Evolutionary conservation across 345 rosid species (phyloP).

Genomic region (Sonneratia alba): DNA sequence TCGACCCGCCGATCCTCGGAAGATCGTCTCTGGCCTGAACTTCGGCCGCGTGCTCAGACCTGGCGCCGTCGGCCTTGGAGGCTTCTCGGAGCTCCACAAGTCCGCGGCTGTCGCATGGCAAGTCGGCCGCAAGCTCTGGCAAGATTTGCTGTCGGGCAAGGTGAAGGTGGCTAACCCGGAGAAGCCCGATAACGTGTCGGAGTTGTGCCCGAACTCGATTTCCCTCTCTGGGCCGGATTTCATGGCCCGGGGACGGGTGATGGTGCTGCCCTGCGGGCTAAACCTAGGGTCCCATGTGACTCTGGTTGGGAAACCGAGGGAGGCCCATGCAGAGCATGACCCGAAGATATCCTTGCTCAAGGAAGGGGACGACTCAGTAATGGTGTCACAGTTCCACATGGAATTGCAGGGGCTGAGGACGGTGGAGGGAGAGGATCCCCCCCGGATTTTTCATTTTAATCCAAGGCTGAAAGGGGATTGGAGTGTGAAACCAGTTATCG

Average conservation of each 20-base stretch:
- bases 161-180: conserved; percentile 3
- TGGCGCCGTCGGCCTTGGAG: conserved; percentile 43
- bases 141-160: conserved; percentile 45
- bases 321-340: conserved; percentile 46
- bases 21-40: conserved; percentile 42
- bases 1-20: conserved; percentile 11
- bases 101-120: conserved; percentile 67
- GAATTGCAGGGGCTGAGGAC: conserved; percentile 80
- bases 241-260: conserved; percentile 28
- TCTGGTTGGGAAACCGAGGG: conserved; percentile 74
- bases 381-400: conserved; percentile 79
- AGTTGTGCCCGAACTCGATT: conserved; percentile 58
- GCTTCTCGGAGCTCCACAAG: conserved; percentile 66
- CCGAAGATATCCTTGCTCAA: conserved; percentile 41
- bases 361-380: conserved; percentile 34
- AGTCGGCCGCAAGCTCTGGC: conserved; percentile 66
- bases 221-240: conserved; percentile 52
- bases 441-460: conserved; percentile 77
- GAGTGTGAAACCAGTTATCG: conserved; percentile 77
- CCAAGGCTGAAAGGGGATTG: conserved; percentile 92
- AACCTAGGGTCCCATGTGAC: conserved; percentile 81
- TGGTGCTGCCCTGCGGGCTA: conserved; percentile 82
- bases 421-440: conserved; percentile 97
- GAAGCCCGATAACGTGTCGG: conserved; percentile 24
- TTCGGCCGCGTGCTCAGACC: conserved; percentile 44